Evolutionary conservation across 176 grass and related monocot species (phyloP), one percentile per base, ranked within the genome.

Genomic region (Musa troglodytarum): DNA sequence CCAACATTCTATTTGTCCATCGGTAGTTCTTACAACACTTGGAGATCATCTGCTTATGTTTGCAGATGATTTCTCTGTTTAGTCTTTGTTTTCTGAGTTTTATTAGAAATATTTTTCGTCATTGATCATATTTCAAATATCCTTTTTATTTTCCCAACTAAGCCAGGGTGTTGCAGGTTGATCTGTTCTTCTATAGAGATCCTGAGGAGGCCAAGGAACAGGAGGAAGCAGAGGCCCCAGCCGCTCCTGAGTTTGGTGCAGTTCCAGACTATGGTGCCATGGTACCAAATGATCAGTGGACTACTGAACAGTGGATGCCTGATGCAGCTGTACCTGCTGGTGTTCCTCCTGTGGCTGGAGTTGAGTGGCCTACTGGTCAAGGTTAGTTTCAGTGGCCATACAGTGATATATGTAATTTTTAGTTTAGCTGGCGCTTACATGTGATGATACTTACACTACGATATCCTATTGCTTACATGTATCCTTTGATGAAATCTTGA

Each of bases 161-260:
- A 43, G 34, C 34, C 34, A 43, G 34, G 34, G 34, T 43, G 34
- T 71, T 71, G 79, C 76, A 96, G 92, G 92, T 96, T 51, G 92
- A 96, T 71, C 56, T 96, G 63, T 96, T 96, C 61, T 96, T 96
- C 82, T 96, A 92, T 56, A 89, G 92, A 80, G 89, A 96, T 64
- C 92, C 92, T 20, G 92, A 96, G 77, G 92, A 96, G 79, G 87
- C 89, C 29, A 96, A 96, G 86, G 92, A 96, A 24, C 80, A 85
- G n/a, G 92, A 96, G 77, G 92, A 96, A 49, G 92, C 89, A 72
- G 89, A 96, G 84, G 78, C 82, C 75, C 72, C 84, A 57, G 84
- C 52, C 1, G 84, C 84, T 63, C 78, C 87, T 65, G 92, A 96
- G 6, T 89, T 81, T n/a, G 75, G 82, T 19, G 75, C 82, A 49